Evolutionary conservation across 768 basidiomycete genomes (phyloP), one percentile per base, ranked within the genome.

Genomic region (Amanita subjunquillea): DNA sequence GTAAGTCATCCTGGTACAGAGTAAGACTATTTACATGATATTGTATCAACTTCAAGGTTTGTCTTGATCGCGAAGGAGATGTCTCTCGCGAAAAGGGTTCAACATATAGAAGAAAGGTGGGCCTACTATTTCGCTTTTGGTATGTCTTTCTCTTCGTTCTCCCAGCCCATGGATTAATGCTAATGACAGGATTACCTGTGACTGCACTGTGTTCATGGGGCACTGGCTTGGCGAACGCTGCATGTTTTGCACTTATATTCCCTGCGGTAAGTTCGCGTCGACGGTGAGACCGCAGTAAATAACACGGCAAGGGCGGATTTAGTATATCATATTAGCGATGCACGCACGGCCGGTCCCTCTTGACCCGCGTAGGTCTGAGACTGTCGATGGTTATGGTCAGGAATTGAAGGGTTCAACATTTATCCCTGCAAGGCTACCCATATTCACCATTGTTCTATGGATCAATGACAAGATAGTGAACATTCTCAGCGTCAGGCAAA

Each of bases 271-370:
- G 84, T 71, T 42, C 32, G 30, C 20, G 30, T n/a, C 40, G 15
- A 13, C 12, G 37, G 27, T 23, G 27, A 20, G 32, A 34, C 13
- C 10, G 2, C 41, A 23, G n/a, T 12, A 22, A 6, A 27, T 37
- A n/a, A 50, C 30, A n/a, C 37, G 41, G n/a, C n/a, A 54, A 55
- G 23, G 30, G 23, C 25, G 6, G 15, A n/a, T n/a, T 22, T 13
- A 91, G 90, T 91, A 80, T 66, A 82, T 89, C 41, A 87, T 92
- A 57, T 82, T 92, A 74, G 87, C 90, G 10, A 85, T 85, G 72
- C 77, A 85, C 55, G 83, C 89, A 0, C 74, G 72, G 1, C 91
- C 91, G 0, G 69, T 81, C 20, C 91, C 91, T 0, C 57, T 72
- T 23, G 85, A 92, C 63, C 90, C 91, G 5, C 88, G 83, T 62